Evolutionary conservation across 2,329 filamentous ascomycete genomes (phyloP).

Genomic region (Pseudopyrenochaeta lycopersici): DNA sequence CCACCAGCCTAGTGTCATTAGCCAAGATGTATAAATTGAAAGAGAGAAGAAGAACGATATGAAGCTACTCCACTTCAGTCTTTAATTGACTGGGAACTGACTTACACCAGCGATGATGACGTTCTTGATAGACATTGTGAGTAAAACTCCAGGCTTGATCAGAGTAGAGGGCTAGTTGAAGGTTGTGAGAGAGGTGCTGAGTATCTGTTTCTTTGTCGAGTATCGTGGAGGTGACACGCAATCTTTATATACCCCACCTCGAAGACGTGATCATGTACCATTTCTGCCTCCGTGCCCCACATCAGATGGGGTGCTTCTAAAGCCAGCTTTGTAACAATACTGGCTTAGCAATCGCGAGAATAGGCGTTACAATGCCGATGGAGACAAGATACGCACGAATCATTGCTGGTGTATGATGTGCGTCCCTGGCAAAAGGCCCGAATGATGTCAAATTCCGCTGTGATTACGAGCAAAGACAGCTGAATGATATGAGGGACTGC

Average conservation of each 20-base stretch:
- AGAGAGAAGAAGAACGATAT: too few species aligned
- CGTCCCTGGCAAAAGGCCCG: not conserved
- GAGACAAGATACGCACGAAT: not conserved
- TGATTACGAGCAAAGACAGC: not conserved
- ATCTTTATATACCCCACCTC: conserved; percentile 15
- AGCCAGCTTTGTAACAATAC: not conserved
- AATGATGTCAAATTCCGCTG: not conserved
- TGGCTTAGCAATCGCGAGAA: conserved; percentile 5
- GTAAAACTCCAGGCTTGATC: conserved; percentile 4
- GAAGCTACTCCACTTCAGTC: too few species aligned
- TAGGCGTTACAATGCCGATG: not conserved
- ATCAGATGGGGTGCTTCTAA: conserved; percentile 5
- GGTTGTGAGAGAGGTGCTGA: not conserved
- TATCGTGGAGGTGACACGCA: not conserved
- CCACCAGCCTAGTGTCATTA: conserved; percentile 45
- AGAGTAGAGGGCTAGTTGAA: conserved; percentile 1
- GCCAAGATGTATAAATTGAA: not conserved
- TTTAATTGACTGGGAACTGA: too few species aligned
- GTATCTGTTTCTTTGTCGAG: conserved; percentile 1
- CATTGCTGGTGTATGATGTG: not conserved
- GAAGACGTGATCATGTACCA: conserved; percentile 16
- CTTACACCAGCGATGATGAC: conserved; percentile 56
- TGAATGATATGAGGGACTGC: not conserved
- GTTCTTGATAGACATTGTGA: conserved; percentile 51
- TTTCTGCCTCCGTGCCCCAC: conserved; percentile 12